Conservation (phyloP, 768 basidiomycete genomes). For the Pleurotus giganteus region DNA sequence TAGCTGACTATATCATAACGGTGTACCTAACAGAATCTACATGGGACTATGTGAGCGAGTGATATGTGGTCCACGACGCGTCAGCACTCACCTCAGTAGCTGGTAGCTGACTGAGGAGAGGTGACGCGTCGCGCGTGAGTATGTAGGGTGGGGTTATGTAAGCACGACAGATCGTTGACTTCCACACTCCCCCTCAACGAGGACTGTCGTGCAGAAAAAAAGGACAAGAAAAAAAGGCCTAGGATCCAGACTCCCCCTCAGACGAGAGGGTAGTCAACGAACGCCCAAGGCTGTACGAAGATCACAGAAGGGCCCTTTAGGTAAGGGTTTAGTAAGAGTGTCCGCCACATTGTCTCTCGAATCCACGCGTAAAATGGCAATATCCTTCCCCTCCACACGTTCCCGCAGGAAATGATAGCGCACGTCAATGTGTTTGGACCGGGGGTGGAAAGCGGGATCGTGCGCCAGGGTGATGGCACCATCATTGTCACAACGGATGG, state of each 20-base stretch:
- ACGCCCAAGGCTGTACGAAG: neutral
- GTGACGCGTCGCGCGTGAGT: no score
- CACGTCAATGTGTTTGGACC: conserved; percentile 34
- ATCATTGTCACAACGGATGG: conserved; percentile 18
- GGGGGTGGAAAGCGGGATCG: conserved; percentile 21
- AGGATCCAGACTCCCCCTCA: neutral
- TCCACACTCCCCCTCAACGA: no score
- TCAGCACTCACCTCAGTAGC: no score
- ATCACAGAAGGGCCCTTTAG: neutral
- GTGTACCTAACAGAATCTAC: no score
- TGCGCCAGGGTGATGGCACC: conserved; percentile 17
- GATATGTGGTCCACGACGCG: no score
- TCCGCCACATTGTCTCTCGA: conserved; percentile 34
- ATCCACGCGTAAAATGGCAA: conserved; percentile 26
- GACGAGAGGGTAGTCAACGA: neutral
- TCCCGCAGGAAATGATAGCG: conserved; percentile 36
- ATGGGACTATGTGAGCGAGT: no score
- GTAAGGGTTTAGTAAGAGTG: conserved; percentile 36
- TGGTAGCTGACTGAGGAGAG: no score
- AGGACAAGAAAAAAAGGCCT: neutral
- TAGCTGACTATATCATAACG: no score
- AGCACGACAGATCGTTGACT: no score
- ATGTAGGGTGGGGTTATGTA: no score
- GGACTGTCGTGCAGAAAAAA: no score
- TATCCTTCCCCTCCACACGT: conserved; percentile 17